Evolutionary conservation across 148 eudicot genomes (phyloP), one percentile per base, ranked within the genome.

Genomic region (Cornus suecica): DNA sequence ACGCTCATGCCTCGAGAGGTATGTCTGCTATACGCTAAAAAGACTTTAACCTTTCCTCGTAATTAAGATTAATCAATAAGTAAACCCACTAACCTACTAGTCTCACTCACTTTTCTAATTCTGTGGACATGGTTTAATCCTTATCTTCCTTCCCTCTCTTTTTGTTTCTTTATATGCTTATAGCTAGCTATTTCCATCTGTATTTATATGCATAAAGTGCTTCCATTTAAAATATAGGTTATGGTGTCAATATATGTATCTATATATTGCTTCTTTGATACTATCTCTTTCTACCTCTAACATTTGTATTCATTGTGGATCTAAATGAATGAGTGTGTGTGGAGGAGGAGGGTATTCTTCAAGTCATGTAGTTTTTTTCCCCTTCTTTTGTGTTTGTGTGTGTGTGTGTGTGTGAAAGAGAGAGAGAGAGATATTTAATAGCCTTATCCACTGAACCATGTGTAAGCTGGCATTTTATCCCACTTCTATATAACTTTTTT

Each of bases 1-100:
- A 91, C 94, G 60, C 97, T 95, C 91, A 92, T 92, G 97, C 97
- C 97, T 85, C 86, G 97, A 95, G 97, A 95, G 99, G 99, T 95
- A 91, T 89, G 93, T 88, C 86, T 88, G 77, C 69, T 82, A 30
- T 63, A 54, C 73, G 71, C 70, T 31, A 65, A 78, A 90, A 91
- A 88, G 88, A 80, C 79, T 79, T 77, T 10, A 10, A 72, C 84
- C 91, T 84, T 90, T 91, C 74, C 73, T 48, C 68, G 11, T 74
- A n/a, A n/a, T n/a, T n/a, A 30, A 45, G 51, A 65, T 63, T 51
- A 61, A 2, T 60, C 8, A 29, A 30, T 14, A 31, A 9, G 4
- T 32, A 69, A 77, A 28, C 41, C 48, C 77, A 48, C 4, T 24
- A 66, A 74, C 26, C 54, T 18, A 61, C 34, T 24, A 9, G 8